Percentiles rank a stretch among this genome's conserved stretches.
Conservation (phyloP, 169 alveolate genomes). For the Cystoisospora suis region DNA sequence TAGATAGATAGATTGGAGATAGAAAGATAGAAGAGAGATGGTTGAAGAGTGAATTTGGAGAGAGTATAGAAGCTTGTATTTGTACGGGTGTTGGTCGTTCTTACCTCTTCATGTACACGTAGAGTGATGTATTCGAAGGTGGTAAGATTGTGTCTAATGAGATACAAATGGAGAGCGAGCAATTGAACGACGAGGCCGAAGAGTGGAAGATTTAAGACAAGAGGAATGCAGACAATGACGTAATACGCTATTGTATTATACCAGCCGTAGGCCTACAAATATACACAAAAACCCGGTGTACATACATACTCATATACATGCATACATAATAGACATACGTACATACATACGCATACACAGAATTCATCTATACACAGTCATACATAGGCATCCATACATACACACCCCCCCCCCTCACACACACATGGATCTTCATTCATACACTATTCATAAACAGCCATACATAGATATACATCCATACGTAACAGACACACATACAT, state of each 20-base stretch:
- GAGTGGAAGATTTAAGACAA: constrained; percentile 30
- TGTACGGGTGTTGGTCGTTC: not conserved
- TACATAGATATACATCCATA: not conserved
- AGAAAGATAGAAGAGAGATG: too few species aligned
- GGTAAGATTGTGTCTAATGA: constrained; percentile 50
- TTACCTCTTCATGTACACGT: constrained; percentile 63
- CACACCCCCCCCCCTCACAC: too few species aligned
- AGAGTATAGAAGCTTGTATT: not conserved
- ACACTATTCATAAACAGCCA: too few species aligned
- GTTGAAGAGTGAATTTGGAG: too few species aligned
- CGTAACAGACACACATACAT: not conserved
- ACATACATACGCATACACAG: not conserved
- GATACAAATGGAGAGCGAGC: constrained; percentile 54
- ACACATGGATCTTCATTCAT: not conserved
- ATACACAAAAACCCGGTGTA: not conserved
- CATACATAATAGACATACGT: not conserved
- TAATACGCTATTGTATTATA: constrained; percentile 16
- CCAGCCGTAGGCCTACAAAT: constrained; percentile 54
- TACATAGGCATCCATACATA: not conserved
- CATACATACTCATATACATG: not conserved
- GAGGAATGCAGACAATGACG: not conserved
- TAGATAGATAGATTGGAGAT: too few species aligned
- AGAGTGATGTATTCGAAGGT: constrained; percentile 61
- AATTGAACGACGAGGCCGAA: constrained; percentile 51
- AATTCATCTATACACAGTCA: not conserved